Base-by-base conservation (phyloP, 2,329 filamentous ascomycete genomes). In the Bimuria novae-zelandiae region DNA sequence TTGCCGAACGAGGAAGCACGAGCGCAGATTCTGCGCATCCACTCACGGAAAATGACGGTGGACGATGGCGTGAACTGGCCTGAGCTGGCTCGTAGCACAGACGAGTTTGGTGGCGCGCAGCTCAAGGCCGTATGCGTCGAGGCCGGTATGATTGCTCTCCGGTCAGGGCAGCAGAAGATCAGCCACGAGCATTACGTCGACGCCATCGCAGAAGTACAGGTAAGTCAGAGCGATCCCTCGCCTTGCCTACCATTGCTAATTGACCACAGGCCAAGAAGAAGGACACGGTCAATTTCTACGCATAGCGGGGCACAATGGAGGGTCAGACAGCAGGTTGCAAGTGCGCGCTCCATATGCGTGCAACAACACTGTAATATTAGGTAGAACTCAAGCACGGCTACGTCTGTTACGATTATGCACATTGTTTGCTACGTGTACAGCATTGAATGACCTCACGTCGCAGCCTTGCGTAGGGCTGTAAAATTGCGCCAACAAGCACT, bases 181-280 rank as follows among this genome's bases (percentile, higher is more conserved):
- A 89, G 89, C 55, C 94, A 99, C 74, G 94, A 99, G 80, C 91
- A 99, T 77, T 99, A 97, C 72, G 94, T 99, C 45, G 94, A 99
- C 80, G 94, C 94, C 56, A 97, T 99, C 75, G 85, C 92, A 32
- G 94, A 99, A 78, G 94, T 99, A 65, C 91, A 92, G 76, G 87
- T 68, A 62, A 49, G 63, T 30, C 41, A 17, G 29, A 8, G 4
- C 44, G 25, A 21, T 22, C 27, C 8, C 5, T 3, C 21, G 8
- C 32, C 22, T 42, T 21, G 39, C 33, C 41, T 22, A 29, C 11
- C 16, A 47, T 39, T 17, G 33, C 44, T 47, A 47, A 47, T 33
- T 33, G 33, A 37, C 33, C 19, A 32, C 53, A 74, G 64, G 71
- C 89, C 58, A 87, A 96, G 87, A 96, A 96, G 89, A 95, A 95